Evolutionary conservation across 129 eudicot genomes (phyloP), one percentile per base, ranked within the genome.

Genomic region (Calendula officinalis): DNA sequence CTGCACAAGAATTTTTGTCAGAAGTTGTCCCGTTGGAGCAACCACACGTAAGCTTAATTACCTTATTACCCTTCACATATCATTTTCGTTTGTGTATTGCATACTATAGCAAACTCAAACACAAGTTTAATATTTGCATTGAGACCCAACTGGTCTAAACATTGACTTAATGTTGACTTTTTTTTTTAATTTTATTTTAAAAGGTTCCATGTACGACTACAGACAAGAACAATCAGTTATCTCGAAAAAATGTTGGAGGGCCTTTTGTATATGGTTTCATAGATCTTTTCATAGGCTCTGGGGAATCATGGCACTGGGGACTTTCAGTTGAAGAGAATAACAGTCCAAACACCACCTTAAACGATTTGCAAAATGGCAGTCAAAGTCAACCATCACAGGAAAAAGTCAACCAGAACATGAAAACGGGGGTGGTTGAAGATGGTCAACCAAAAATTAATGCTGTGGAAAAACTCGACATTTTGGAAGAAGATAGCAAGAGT

Each of bases 1-100:
- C 90, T 62, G 99, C 99, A 56, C 99, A 94, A 79, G 99, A 94
- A 65, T 94, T 94, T 76, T 82, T 94, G 72, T 94, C 99, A 56
- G 99, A 86, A 82, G 77, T 86, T 77, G 77, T 70, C 65, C 86
- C 99, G 17, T 70, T 70, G 54, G 86, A 47, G 44, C 80, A 67
- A 72, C 49, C 68, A 41, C 81, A 64, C 27, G 83, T 75, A 64
- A 67, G 77, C 46, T 77, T 79, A 70, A 80, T 17, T 36, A 58
- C 56, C 49, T 16, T 46, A 80, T 17, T 36, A 58, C 56, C 49
- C 30, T 46, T 56, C 50, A 44, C 52, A 38, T 45, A 16, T 16
- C 40, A 12, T 62, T 37, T 15, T 11, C 50, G 14, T 62, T 51
- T 71, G 48, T 62, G 62, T 10, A 64, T 64, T 35, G 15, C 52